Percentiles rank a stretch among this genome's conserved stretches.
phyloP scores from a whole-genome alignment of 768 basidiomycete species.

The Lentinus brumalis region DNA sequence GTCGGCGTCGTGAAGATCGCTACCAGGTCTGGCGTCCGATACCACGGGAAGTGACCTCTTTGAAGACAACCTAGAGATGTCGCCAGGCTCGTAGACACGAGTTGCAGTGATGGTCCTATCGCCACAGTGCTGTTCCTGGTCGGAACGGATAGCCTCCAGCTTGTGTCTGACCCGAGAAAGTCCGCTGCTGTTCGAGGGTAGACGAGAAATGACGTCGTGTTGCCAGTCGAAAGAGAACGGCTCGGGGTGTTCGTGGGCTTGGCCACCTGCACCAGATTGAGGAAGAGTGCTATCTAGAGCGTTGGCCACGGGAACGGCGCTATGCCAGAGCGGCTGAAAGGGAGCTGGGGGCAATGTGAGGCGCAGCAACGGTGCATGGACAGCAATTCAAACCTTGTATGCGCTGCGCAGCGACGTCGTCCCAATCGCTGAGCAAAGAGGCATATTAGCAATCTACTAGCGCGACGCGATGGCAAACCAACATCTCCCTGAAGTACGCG shows the following conservation, averaged over 20 bases:
- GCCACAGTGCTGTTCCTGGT: background rate
- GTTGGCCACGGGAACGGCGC: background rate
- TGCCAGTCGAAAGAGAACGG: conserved; percentile 10
- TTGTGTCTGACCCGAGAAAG: background rate
- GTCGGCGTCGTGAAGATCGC: conserved; percentile 1
- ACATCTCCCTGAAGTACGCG: conserved; percentile 52
- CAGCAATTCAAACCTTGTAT: background rate
- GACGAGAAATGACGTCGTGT: background rate
- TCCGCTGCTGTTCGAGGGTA: background rate
- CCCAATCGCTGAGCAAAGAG: conserved; percentile 11
- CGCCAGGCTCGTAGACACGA: background rate
- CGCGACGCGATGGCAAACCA: conserved; percentile 24
- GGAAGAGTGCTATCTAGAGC: background rate
- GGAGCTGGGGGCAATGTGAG: conserved; percentile 2
- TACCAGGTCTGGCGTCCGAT: background rate
- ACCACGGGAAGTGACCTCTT: background rate
- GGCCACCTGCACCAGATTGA: background rate
- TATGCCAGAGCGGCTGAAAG: background rate
- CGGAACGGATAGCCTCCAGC: conserved; percentile 1
- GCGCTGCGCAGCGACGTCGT: conserved; percentile 19
- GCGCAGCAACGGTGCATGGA: background rate
- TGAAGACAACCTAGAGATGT: background rate
- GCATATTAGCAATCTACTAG: background rate
- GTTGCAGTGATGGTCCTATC: background rate
- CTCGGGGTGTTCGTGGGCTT: background rate